Conservation (phyloP, 331 rosid species). For the Erythrophleum ivorense region DNA sequence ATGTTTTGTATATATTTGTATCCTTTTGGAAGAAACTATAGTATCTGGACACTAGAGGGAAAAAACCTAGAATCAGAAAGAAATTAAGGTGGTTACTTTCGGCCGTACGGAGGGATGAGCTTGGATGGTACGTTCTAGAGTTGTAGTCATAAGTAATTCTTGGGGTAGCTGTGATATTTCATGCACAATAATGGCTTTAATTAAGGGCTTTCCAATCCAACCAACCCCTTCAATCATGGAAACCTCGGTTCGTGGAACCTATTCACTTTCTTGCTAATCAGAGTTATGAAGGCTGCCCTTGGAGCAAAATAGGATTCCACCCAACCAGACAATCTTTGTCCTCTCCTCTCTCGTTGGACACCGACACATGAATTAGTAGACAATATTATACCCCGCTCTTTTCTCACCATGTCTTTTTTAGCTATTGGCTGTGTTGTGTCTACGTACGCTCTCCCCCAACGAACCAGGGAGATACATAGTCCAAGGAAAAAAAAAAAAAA, state of each 20-base stretch:
- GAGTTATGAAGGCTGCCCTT: slow-evolving; percentile 22
- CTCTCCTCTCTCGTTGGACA: slow-evolving; percentile 38
- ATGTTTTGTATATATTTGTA: background rate
- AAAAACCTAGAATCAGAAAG: background rate
- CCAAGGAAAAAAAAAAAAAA: background rate
- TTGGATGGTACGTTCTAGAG: slow-evolving; percentile 15
- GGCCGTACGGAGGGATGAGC: slow-evolving; percentile 3
- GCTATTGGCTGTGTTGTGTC: background rate
- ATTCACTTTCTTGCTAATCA: slow-evolving; percentile 33
- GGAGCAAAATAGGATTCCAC: slow-evolving; percentile 42
- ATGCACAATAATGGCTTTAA: slow-evolving; percentile 33
- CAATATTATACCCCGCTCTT: slow-evolving; percentile 40
- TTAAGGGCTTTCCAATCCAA: slow-evolving; percentile 4
- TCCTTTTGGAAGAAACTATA: slow-evolving; percentile 1
- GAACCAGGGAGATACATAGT: background rate
- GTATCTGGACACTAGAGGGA: background rate
- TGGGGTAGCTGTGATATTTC: slow-evolving; percentile 38
- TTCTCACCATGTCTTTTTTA: slow-evolving; percentile 36
- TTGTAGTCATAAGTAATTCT: slow-evolving; percentile 3
- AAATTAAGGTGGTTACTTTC: background rate
- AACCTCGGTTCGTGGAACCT: slow-evolving; percentile 37
- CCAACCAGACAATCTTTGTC: slow-evolving; percentile 41
- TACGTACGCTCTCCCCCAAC: background rate
- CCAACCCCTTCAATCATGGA: slow-evolving; percentile 35
- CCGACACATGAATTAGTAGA: slow-evolving; percentile 54